phyloP scores from a whole-genome alignment of 768 basidiomycete genomes.

The Scleroderma bovista region DNA sequence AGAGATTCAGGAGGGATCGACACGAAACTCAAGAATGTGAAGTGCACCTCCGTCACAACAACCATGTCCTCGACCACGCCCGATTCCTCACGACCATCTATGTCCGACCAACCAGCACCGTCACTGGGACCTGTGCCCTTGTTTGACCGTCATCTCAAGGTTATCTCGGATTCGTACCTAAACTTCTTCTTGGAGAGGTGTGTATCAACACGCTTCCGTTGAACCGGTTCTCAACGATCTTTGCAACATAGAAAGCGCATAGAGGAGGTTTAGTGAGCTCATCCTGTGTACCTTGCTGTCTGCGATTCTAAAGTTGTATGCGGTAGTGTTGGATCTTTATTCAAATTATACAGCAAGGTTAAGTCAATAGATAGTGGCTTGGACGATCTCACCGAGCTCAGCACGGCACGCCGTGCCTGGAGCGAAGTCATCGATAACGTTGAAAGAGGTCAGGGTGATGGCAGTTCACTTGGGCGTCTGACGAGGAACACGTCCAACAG shows the following conservation, averaged over 20 bases:
- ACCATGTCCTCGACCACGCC: slow-evolving; percentile 12
- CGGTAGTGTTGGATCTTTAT: slow-evolving; percentile 65
- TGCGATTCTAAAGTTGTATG: slow-evolving; percentile 3
- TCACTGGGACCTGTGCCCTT: slow-evolving; percentile 58
- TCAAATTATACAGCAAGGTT: slow-evolving; percentile 65
- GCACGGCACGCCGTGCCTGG: slow-evolving; percentile 71
- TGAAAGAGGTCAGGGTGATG: slow-evolving; percentile 56
- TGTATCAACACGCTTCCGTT: slow-evolving; percentile 15
- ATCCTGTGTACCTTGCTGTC: neutral
- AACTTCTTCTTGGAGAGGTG: slow-evolving; percentile 84
- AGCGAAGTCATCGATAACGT: slow-evolving; percentile 79
- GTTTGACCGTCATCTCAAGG: slow-evolving; percentile 67
- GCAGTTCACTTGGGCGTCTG: neutral
- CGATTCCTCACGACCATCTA: slow-evolving; percentile 23
- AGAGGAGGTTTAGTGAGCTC: slow-evolving; percentile 76
- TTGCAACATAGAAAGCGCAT: slow-evolving; percentile 57
- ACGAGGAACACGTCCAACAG: slow-evolving; percentile 34
- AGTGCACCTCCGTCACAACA: neutral
- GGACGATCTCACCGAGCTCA: slow-evolving; percentile 66
- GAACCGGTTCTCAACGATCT: slow-evolving; percentile 16
- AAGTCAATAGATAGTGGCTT: slow-evolving; percentile 64
- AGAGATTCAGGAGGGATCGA: neutral
- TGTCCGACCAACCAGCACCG: slow-evolving; percentile 24
- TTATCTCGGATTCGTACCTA: slow-evolving; percentile 69
- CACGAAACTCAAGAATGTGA: neutral